These are phyloP conservation scores for Trichoderma reesei DNA, from an alignment of 495 filamentous ascomycete species.

Conservation along the genomic window DNA sequence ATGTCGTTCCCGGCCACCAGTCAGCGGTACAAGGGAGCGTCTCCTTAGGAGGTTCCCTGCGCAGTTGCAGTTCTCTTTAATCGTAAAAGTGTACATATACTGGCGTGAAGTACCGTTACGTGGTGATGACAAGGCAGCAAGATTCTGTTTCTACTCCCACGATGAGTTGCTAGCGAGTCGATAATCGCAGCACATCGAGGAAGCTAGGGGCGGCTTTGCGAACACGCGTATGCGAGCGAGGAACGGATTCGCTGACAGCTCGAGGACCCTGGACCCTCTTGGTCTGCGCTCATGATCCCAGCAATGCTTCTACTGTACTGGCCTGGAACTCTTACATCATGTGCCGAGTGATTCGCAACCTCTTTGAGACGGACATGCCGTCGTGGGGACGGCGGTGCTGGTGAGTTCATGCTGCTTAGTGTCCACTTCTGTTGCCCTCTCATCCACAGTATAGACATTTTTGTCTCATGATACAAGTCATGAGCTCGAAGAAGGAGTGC, in stretches of 20 bases:
- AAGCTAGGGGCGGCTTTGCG: background rate
- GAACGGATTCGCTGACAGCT: background rate
- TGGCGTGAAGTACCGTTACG: too few species aligned
- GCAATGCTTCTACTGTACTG: background rate
- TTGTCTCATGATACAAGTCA: too few species aligned
- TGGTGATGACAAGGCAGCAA: background rate
- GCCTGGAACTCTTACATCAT: background rate
- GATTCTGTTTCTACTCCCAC: background rate
- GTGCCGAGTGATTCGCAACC: background rate
- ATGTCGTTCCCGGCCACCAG: too few species aligned
- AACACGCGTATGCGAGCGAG: background rate
- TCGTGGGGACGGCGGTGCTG: too few species aligned
- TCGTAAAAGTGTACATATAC: too few species aligned
- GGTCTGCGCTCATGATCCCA: background rate
- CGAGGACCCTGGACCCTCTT: background rate
- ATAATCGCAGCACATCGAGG: background rate
- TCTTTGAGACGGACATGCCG: background rate
- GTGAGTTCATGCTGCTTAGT: too few species aligned
- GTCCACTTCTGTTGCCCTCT: background rate
- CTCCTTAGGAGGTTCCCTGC: too few species aligned
- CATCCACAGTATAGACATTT: too few species aligned
- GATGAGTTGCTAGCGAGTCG: background rate
- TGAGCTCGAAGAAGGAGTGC: too few species aligned
- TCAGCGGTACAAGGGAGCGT: too few species aligned
- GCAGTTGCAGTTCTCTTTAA: too few species aligned